A percentile compares a stretch with the other conserved stretches of the same genome.
phyloP scores from a whole-genome alignment of 2,329 filamentous ascomycete genomes.

The Colletotrichum gigasporum region DNA sequence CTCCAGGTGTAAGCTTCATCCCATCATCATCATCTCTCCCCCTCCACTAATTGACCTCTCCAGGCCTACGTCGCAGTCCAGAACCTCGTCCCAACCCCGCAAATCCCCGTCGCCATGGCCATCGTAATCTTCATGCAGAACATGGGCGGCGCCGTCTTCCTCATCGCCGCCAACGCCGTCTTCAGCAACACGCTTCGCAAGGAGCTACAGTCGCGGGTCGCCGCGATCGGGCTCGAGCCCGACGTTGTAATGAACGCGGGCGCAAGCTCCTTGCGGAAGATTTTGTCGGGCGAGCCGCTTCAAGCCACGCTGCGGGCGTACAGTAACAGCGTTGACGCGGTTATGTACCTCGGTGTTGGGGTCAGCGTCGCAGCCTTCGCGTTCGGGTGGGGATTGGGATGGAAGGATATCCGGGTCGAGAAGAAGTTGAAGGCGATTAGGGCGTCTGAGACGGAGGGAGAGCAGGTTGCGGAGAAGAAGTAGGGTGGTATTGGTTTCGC shows the following conservation, averaged over 20 bases:
- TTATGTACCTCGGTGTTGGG: conserved; percentile 42
- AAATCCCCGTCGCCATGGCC: conserved; percentile 24
- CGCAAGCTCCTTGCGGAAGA: conserved; percentile 45
- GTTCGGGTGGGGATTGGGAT: conserved; percentile 54
- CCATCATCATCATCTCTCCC: not conserved
- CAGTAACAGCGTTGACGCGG: conserved; percentile 41
- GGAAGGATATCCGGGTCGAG: conserved; percentile 53
- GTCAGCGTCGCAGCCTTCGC: conserved; percentile 42
- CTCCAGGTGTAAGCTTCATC: conserved; percentile 35
- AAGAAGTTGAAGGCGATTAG: not conserved
- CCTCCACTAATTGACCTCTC: not conserved
- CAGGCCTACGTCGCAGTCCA: conserved; percentile 26
- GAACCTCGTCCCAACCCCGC: not conserved
- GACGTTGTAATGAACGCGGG: conserved; percentile 49
- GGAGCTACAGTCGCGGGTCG: conserved; percentile 35
- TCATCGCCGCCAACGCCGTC: conserved; percentile 33
- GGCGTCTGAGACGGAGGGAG: not conserved
- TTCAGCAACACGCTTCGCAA: conserved; percentile 42
- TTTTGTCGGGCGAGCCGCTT: conserved; percentile 43
- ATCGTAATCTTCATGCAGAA: conserved; percentile 23
- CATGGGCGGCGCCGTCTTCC: conserved; percentile 31
- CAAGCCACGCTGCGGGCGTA: conserved; percentile 50
- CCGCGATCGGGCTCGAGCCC: not conserved
- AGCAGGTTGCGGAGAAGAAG: not conserved
- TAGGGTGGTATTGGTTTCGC: too few relatives aligned